Evolutionary conservation across 805 yeast species (phyloP), one percentile per base, ranked within the genome.

Genomic region (Lachancea meyersii): DNA sequence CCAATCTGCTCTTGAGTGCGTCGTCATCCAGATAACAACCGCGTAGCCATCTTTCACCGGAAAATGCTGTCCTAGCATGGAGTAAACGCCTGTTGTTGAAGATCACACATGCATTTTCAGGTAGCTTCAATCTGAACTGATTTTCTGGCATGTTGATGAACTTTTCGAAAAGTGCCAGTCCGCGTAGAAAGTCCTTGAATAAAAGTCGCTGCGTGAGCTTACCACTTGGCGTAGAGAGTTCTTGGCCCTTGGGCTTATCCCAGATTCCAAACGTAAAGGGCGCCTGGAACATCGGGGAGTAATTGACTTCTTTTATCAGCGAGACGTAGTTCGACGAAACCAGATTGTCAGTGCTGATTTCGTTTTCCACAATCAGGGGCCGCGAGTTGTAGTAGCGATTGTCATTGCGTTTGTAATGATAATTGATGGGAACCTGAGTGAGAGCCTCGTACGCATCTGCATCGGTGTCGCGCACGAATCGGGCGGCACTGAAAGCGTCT

Each of bases 281-380:
- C 0, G 85, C 91, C 55, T 84, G 94, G 65, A 82, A 83, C 9
- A 89, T 91, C 2, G 94, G 93, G 0, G 91, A 79, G 59, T 83
- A 84, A 55, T 81, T 82, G 16, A 82, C 75, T 41, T 74, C 79
- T 50, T 72, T 73, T 48, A 82, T 74, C 28, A 54, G 36, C 10
- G 48, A 45, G 26, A 52, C 55, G 54, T 55, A 41, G 52, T 64
- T 51, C 4, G 64, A 59, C 14, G 55, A 48, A 38, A 48, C 46
- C 42, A 65, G 57, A 35, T 54, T 54, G 13, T 57, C 53, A 35
- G 63, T 62, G 43, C 65, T 52, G 40, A 61, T 55, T 16, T 67
- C 67, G 44, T 73, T 75, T 50, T 80, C 84, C 23, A 77, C 82
- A 13, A 84, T 69, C 43, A 82, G 61, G 3, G 85, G 86, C 30